Base-by-base conservation (phyloP, 2,329 filamentous ascomycete genomes). In the Bimuria novae-zelandiae region DNA sequence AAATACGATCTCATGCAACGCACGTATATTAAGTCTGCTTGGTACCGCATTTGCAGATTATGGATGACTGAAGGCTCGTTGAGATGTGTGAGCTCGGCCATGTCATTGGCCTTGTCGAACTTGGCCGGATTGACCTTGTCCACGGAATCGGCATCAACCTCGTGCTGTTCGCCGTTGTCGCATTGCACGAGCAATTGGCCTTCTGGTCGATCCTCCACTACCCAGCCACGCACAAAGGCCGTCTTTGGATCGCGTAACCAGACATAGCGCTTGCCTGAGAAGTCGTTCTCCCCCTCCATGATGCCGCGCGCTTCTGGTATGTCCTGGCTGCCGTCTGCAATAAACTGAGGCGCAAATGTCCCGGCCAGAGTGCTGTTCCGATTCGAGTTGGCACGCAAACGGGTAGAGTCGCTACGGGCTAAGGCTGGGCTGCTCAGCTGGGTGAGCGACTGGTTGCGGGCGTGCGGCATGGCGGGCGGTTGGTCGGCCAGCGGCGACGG, bases 101-200 rank as follows among this genome's bases (percentile, higher is more conserved):
- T 99, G 75, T 99, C 95, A 77, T 95, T 92, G 60, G 93, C 93
- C 77, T 97, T 99, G 83, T 99, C 94, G 77, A 99, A 99, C 74
- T 99, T 99, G 68, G 93, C 93, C 41, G 94, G 94, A 76, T 99
- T 99, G 79, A 99, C 95, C 77, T 97, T 97, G 81, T 99, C 95
- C 62, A 97, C 92, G 65, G 86, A 89, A 65, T 97, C 92, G 46
- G 84, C 78, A 61, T 93, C 88, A 45, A 94, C 88, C 70, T 96
- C 89, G 62, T 91, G 88, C 85, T 96, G 91, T 86, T 94, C 89
- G 64, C 92, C 93, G 81, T 97, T 90, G 56, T 97, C 94, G 69
- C 90, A 96, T 74, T 97, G 92, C 22, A 99, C 91, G 32, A 92
- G 77, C 48, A 99, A 80, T 49, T 82, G 82, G 47, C 87, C 85